Evolutionary conservation across 768 basidiomycete species (phyloP).

Genomic region (Hortiboletus flavorubellus): DNA sequence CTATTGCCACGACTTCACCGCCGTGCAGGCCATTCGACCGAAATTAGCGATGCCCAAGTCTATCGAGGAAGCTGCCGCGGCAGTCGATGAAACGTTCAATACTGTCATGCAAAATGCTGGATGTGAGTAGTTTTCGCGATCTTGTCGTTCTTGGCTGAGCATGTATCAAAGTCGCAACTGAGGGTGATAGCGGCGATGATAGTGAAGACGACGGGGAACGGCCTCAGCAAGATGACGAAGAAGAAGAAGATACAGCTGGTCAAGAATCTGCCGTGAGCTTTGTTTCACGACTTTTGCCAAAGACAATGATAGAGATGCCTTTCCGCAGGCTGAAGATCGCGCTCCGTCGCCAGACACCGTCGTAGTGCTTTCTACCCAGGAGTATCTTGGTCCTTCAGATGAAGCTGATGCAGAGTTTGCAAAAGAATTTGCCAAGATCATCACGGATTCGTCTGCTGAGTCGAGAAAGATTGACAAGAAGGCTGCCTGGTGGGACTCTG

Average conservation of each 20-base stretch:
- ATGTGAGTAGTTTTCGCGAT: conserved; percentile 35
- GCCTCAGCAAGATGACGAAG: conserved; percentile 53
- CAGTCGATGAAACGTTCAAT: conserved; percentile 88
- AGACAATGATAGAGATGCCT: neutral
- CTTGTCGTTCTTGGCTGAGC: conserved; percentile 14
- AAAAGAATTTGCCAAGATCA: conserved; percentile 92
- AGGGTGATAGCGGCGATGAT: conserved; percentile 47
- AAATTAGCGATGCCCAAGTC: conserved; percentile 68
- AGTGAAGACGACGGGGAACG: conserved; percentile 47
- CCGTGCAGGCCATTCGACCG: conserved; percentile 74
- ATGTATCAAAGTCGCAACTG: conserved; percentile 29
- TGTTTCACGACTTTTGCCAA: neutral
- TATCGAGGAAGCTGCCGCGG: conserved; percentile 80
- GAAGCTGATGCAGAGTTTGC: conserved; percentile 93
- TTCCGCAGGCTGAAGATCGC: conserved; percentile 52
- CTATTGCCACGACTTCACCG: neutral
- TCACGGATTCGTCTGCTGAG: conserved; percentile 83
- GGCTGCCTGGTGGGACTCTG: conserved; percentile 87
- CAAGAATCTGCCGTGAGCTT: conserved; percentile 53
- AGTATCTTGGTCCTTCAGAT: conserved; percentile 76
- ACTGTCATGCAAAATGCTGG: conserved; percentile 58
- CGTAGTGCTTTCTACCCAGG: conserved; percentile 67
- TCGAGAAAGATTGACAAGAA: conserved; percentile 86
- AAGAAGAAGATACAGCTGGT: conserved; percentile 52
- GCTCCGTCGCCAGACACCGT: conserved; percentile 82